Evolutionary conservation across 352 stramenopile genomes (phyloP).

Genomic region (Pilasporangium apinafurcum): DNA sequence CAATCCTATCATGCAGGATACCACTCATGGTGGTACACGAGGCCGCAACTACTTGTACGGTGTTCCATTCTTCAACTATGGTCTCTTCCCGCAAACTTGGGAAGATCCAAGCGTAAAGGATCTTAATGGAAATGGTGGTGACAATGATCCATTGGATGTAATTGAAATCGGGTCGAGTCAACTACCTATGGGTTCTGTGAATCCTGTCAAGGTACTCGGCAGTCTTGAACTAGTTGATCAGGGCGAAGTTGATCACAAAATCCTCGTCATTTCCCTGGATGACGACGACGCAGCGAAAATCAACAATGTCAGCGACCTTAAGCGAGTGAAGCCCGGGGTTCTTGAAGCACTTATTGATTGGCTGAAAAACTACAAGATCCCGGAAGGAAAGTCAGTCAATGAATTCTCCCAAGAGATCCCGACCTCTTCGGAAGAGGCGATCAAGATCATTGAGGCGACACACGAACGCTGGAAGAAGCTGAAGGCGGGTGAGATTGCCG

Average conservation of each 20-base stretch:
- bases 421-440: conserved; percentile 38
- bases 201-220: conserved; percentile 96
- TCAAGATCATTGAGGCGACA: conserved; percentile 58
- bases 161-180: conserved; percentile 94
- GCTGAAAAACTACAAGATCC: conserved; percentile 99
- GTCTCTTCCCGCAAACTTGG: conserved; percentile 98
- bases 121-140: conserved; percentile 87
- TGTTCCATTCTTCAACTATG: conserved; percentile 99
- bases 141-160: conserved; percentile 99
- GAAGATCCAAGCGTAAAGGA: conserved; percentile 93
- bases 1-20: conserved; percentile 99
- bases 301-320: conserved; percentile 86
- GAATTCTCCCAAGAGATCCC: conserved; percentile 79
- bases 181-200: conserved; percentile 93
- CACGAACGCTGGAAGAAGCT: conserved; percentile 74
- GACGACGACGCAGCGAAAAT: conserved; percentile 88
- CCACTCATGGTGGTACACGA: conserved; percentile 92
- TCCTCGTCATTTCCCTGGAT: conserved; percentile 90
- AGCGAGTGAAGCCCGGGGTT: conserved; percentile 88
- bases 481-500: conserved; percentile 42
- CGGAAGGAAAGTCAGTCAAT: conserved; percentile 95
- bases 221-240: conserved; percentile 97
- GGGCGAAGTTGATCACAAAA: conserved; percentile 98
- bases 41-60: conserved; percentile 96
- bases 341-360: conserved; percentile 91